phyloP scores from a whole-genome alignment of 2,329 filamentous ascomycete species.

The Verticillium longisporum region DNA sequence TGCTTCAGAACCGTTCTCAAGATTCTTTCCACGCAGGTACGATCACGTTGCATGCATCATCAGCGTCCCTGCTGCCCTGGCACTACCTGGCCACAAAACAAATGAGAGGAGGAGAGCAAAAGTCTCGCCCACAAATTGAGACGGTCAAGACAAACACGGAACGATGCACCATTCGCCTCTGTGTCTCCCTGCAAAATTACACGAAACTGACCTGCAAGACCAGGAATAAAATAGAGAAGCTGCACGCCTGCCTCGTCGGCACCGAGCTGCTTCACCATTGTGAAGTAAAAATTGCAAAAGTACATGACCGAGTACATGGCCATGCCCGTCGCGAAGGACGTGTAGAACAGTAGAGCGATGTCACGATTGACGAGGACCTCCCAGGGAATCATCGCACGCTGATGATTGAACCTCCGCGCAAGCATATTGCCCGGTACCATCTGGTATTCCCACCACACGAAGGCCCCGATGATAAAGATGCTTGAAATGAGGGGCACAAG shows the following conservation, averaged over 20 bases:
- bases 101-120: background rate
- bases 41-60: background rate
- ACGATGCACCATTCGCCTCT: background rate
- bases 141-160: background rate
- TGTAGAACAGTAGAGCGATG: conserved; percentile 52
- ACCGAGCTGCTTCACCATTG: conserved; percentile 38
- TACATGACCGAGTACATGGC: conserved; percentile 47
- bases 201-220: conserved; percentile 42
- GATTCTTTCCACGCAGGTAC: background rate
- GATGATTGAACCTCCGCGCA: conserved; percentile 40
- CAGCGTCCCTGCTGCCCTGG: no score
- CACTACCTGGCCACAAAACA: background rate
- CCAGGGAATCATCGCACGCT: conserved; percentile 60
- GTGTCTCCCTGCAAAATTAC: background rate
- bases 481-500: conserved; percentile 42
- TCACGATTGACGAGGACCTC: conserved; percentile 50
- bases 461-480: conserved; percentile 28
- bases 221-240: conserved; percentile 58
- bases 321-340: conserved; percentile 55
- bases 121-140: no score
- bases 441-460: conserved; percentile 45
- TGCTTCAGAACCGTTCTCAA: background rate
- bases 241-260: conserved; percentile 46
- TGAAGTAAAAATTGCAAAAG: conserved; percentile 64
- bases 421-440: conserved; percentile 43